A percentile compares a stretch with the other conserved stretches of the same genome.
Evolutionary conservation across 148 eudicot genomes (phyloP).

Genomic region (Heliosperma pusillum): DNA sequence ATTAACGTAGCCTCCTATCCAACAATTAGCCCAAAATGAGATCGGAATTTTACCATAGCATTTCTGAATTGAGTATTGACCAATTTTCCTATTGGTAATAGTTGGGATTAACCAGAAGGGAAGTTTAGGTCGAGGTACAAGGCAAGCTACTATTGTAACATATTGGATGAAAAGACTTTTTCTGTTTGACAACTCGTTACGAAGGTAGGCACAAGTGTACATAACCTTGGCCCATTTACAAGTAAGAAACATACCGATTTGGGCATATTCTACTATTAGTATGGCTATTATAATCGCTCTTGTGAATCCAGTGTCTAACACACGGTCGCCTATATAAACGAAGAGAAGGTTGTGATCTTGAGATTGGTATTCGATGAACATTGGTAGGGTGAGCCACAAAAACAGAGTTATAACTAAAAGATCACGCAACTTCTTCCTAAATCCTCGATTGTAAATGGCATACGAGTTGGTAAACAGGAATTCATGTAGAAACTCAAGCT

Average conservation of each 20-base stretch:
- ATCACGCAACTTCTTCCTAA: not conserved
- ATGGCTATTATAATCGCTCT: conserved; percentile 11
- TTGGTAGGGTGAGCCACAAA: conserved; percentile 3
- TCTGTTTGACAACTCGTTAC: not conserved
- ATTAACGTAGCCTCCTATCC: conserved; percentile 6
- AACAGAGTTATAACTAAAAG: not conserved
- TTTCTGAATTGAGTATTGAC: not conserved
- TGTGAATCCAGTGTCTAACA: conserved; percentile 13
- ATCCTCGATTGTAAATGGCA: conserved; percentile 2
- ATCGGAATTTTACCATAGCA: not conserved
- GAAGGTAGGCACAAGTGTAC: not conserved
- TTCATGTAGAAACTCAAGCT: conserved; percentile 12
- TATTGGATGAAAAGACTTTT: not conserved
- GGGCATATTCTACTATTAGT: not conserved
- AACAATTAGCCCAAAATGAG: not conserved
- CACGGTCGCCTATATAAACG: not conserved
- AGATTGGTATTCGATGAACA: conserved; percentile 4
- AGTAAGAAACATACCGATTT: not conserved
- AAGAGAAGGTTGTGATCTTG: conserved; percentile 3
- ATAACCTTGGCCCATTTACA: conserved; percentile 16
- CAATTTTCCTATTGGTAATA: not conserved
- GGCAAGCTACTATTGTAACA: not conserved
- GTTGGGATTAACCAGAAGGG: not conserved
- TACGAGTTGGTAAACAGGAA: conserved; percentile 9
- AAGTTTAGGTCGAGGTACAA: not conserved